Evolutionary conservation across 2,329 filamentous ascomycete species (phyloP), one percentile per base, ranked within the genome.

Genomic region (Thielaviopsis populi): DNA sequence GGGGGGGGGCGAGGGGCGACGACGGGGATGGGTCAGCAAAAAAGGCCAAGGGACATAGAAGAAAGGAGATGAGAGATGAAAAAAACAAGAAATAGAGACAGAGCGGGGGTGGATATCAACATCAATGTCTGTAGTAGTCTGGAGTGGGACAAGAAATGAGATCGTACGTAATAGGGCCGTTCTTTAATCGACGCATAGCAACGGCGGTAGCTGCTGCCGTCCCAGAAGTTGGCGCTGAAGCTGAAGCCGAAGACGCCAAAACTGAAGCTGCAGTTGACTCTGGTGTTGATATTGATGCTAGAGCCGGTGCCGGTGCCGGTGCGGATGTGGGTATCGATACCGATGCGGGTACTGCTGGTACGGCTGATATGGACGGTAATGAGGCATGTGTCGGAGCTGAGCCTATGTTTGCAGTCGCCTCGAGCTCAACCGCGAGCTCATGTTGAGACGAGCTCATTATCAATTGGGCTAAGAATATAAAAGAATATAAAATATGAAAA

Each of bases 161-260:
- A 46, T 54, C 64, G n/a, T 66, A 66, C 64, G 64, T 66, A 27
- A 66, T 66, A 30, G 64, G 64, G 27, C 64, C 64, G 41, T 66
- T 66, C 50, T 66, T 66, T 22, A 66, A 46, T 11, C 64, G 64
- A 13, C 64, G 64, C 17, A 33, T 42, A 19, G 42, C 17, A 42
- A 60, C 43, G 10, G 60, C 41, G n/a, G 63, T 7, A 30, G 59
- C 24, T 17, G 41, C 40, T 11, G 58, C 27, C 3, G 30, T 33
- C 7, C 30, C 30, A 17, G 37, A 48, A 40, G 19, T 6, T 40
- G 43, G n/a, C 3, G 46, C 17, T 15, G 58, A 22, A 17, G 46
- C 17, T 15, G 58, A 22, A 17, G 58, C 19, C 11, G 58, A 43
- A 27, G 22, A 30, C 30, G 42, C 56, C 42, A 30, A 42, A 8